phyloP scores from a whole-genome alignment of 306 rosid genomes.

The Psophocarpus tetragonolobus region DNA sequence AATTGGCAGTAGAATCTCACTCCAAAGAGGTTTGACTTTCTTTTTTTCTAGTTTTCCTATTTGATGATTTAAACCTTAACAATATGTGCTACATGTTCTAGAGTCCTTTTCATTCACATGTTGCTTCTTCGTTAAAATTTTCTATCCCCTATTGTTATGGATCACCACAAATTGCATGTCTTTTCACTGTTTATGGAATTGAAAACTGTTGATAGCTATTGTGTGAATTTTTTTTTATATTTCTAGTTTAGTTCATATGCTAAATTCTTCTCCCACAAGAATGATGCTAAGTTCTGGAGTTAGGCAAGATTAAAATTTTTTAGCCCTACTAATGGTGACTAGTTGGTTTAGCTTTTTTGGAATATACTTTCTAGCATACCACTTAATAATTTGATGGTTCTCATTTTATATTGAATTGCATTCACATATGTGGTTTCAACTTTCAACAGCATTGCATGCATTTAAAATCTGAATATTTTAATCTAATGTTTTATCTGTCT shows the following conservation, averaged over 20 bases:
- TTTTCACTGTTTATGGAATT: conserved; percentile 35
- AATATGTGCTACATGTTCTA: conserved; percentile 4
- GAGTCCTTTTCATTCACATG: background rate
- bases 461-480: background rate
- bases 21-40: conserved; percentile 56
- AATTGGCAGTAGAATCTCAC: conserved; percentile 52
- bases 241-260: conserved; percentile 15
- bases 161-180: conserved; percentile 36
- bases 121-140: conserved; percentile 1
- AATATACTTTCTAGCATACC: background rate
- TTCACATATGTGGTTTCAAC: background rate
- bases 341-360: background rate
- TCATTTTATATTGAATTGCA: background rate
- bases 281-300: background rate
- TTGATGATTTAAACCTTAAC: conserved; percentile 11
- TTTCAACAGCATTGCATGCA: conserved; percentile 1
- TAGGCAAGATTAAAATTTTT: background rate
- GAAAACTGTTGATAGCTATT: conserved; percentile 14
- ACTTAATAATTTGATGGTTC: background rate
- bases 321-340: background rate
- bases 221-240: background rate
- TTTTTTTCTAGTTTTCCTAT: background rate
- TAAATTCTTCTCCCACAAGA: conserved; percentile 4
- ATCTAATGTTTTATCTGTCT: background rate
- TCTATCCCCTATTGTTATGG: no score